Conservation (phyloP, 1,139 yeast species). For the Pichia terricola region DNA sequence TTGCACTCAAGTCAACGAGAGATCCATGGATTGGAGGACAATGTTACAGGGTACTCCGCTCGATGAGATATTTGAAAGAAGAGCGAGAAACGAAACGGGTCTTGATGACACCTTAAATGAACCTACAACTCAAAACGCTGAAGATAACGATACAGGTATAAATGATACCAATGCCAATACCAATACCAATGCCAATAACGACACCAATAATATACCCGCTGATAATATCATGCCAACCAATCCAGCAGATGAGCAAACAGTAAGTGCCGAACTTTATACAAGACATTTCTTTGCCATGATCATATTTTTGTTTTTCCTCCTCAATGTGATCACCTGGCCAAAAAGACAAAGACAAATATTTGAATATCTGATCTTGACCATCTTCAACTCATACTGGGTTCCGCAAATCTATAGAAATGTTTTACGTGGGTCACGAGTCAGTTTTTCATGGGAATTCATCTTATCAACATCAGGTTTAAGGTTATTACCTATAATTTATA, state of each 20-base stretch:
- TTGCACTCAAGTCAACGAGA: constrained; percentile 67
- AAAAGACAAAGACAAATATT: constrained; percentile 40
- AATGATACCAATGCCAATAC: background rate
- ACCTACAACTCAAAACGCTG: background rate
- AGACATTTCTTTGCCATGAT: constrained; percentile 53
- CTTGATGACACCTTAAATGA: constrained; percentile 1
- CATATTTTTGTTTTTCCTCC: constrained; percentile 46
- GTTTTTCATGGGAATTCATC: constrained; percentile 65
- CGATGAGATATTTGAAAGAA: constrained; percentile 29
- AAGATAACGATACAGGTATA: too few relatives aligned
- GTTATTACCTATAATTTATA: constrained; percentile 54
- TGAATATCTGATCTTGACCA: constrained; percentile 45
- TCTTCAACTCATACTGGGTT: constrained; percentile 72
- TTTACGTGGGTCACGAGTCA: constrained; percentile 56
- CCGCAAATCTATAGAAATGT: constrained; percentile 83
- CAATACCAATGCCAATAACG: background rate
- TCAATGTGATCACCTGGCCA: constrained; percentile 61
- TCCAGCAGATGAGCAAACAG: constrained; percentile 30
- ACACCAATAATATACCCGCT: constrained; percentile 2
- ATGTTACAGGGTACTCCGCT: constrained; percentile 47
- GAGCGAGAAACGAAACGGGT: constrained; percentile 12
- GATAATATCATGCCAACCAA: constrained; percentile 10
- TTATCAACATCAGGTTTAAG: constrained; percentile 57
- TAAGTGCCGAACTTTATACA: constrained; percentile 52
- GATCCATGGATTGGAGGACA: constrained; percentile 51